Evolutionary conservation across 176 grass and related monocot genomes (phyloP), one percentile per base, ranked within the genome.

Genomic region (Typha latifolia): DNA sequence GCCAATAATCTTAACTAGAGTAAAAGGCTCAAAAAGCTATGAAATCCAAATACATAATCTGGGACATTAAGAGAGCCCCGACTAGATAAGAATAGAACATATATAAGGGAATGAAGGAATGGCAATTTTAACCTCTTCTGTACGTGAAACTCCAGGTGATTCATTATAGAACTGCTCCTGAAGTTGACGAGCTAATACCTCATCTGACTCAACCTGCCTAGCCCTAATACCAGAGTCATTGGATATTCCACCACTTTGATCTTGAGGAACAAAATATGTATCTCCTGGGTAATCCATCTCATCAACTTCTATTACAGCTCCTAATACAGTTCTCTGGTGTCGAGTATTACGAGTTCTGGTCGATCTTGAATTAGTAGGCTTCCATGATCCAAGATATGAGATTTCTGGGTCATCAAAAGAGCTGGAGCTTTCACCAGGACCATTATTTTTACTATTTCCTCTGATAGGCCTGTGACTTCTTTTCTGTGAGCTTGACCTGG

Each of bases 121-220:
- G 56, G 55, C 12, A 59, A 73, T 59, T 59, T 66, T 51, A 79
- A 89, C 88, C 72, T 86, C 82, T 48, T 96, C 88, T 73, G 70
- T 78, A 49, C 49, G 67, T 64, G 43, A 63, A 82, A 69, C 72
- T 62, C 14, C 66, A 69, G 79, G 71, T 55, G 73, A 76, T 82
- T 91, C 93, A 75, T 82, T 96, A 63, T 91, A 86, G 34, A 96
- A 61, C 75, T 96, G 85, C 66, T 96, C 88, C 83, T 96, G 93
- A 59, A 96, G 85, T 51, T 82, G 88, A 31, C 80, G 82, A 68
- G 93, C 93, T 65, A 96, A 78, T 81, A 91, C 71, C 81, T 96
- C 88, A 86, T 96, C 93, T 32, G 76, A 82, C 32, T 90, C 88
- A 57, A 96, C 51, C 73, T 91, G 93, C 52, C 61, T 73, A 59